Conservation (phyloP, 306 rosid species). For the Alnus rubra region DNA sequence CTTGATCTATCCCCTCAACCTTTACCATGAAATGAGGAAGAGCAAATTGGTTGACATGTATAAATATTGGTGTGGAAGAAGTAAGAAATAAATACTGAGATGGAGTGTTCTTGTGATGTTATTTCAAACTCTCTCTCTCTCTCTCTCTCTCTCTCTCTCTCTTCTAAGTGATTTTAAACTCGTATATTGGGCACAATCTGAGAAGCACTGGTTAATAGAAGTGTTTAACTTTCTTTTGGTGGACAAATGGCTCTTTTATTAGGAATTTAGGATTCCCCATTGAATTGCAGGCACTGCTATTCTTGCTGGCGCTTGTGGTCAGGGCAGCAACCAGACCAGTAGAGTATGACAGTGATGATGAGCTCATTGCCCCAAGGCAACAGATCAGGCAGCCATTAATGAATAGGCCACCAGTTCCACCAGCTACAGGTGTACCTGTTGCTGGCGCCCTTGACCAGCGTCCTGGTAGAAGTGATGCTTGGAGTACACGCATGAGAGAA, state of each 20-base stretch:
- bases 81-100: not conserved
- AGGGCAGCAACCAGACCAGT: slow-evolving; percentile 77
- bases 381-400: slow-evolving; percentile 83
- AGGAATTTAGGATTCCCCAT: slow-evolving; percentile 31
- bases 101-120: not conserved
- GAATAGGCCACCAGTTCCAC: slow-evolving; percentile 65
- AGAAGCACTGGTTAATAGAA: slow-evolving; percentile 3
- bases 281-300: slow-evolving; percentile 77
- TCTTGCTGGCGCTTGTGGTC: slow-evolving; percentile 82
- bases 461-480: slow-evolving; percentile 86
- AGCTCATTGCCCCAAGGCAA: slow-evolving; percentile 69
- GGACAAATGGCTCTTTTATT: not conserved
- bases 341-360: slow-evolving; percentile 95
- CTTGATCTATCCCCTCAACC: slow-evolving; percentile 1
- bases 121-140: not conserved
- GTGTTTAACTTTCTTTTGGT: slow-evolving; percentile 10
- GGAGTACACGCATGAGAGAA: slow-evolving; percentile 99
- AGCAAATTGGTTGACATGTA: not conserved
- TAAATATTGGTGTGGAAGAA: not conserved
- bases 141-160: not conserved
- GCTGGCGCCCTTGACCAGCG: slow-evolving; percentile 72
- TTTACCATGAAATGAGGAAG: not conserved
- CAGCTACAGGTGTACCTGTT: slow-evolving; percentile 80
- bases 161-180: not conserved
- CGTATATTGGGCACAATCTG: not conserved